phyloP scores from a whole-genome alignment of 2,329 filamentous ascomycete species.

The Stagonosporopsis rhizophila region DNA sequence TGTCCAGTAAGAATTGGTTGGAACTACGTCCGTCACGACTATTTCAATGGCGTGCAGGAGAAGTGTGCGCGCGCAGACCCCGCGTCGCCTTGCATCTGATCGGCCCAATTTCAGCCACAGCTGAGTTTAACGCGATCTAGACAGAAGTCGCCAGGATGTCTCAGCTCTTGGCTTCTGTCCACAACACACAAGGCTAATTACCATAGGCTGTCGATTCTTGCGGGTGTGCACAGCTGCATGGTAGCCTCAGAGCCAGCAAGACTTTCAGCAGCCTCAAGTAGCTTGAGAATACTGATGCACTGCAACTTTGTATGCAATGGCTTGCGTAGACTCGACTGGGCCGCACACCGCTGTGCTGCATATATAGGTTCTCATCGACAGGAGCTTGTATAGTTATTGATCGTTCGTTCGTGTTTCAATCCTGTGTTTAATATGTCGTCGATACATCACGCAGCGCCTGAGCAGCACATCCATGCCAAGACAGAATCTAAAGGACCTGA shows the following conservation, averaged over 20 bases:
- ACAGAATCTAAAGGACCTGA: background rate
- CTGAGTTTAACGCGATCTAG: background rate
- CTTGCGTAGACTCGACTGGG: background rate
- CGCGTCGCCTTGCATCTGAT: background rate
- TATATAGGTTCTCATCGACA: background rate
- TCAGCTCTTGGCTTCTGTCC: background rate
- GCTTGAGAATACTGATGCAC: background rate
- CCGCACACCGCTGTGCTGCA: background rate
- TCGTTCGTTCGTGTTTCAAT: background rate
- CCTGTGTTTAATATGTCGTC: background rate
- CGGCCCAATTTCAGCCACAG: background rate
- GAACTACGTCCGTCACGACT: background rate
- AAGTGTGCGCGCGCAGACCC: background rate
- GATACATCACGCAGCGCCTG: background rate
- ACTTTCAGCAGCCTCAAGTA: background rate
- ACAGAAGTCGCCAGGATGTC: background rate
- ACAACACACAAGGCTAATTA: background rate
- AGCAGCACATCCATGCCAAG: background rate
- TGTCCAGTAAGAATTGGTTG: background rate
- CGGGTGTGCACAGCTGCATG: background rate
- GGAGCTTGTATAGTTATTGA: background rate
- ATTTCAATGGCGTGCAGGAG: too few species aligned
- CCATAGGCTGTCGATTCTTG: background rate
- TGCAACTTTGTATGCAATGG: background rate
- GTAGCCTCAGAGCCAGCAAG: background rate